These are phyloP conservation scores for Aristolochia fimbriata DNA, from an alignment of 164 flowering plant species.

Conservation along the genomic window DNA sequence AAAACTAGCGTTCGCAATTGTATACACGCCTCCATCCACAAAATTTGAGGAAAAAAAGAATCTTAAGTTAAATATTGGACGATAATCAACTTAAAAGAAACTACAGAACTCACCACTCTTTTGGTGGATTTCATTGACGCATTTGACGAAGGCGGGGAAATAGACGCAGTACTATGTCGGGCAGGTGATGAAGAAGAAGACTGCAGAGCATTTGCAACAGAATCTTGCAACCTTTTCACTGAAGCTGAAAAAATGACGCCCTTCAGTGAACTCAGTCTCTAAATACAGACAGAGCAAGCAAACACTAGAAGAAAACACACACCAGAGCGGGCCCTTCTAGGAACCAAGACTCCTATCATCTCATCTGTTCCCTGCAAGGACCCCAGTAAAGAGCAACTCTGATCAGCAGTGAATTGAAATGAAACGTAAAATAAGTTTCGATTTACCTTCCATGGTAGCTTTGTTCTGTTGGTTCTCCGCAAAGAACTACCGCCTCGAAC, in stretches of 20 bases:
- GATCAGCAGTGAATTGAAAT: neutral
- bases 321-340: conserved; percentile 13
- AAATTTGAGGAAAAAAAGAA: neutral
- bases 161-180: conserved; percentile 1
- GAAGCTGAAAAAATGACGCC: conserved; percentile 3
- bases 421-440: neutral
- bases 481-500: neutral
- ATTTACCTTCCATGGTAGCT: conserved; percentile 6
- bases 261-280: neutral
- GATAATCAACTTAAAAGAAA: neutral
- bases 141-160: conserved; percentile 8
- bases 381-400: neutral
- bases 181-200: conserved; percentile 9
- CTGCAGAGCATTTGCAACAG: conserved; percentile 3
- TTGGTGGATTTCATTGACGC: conserved; percentile 5
- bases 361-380: conserved; percentile 8
- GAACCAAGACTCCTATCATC: conserved; percentile 13
- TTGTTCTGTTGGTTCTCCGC: neutral
- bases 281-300: neutral
- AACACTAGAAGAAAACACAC: neutral
- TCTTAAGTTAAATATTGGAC: neutral
- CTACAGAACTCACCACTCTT: conserved; percentile 2
- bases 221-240: conserved; percentile 10
- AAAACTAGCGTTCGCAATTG: too few relatives aligned
- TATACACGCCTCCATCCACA: neutral